A percentile compares a stretch with the other conserved stretches of the same genome.
phyloP scores from a whole-genome alignment of 176 grass and related monocot species.

The Zoysia japonica region DNA sequence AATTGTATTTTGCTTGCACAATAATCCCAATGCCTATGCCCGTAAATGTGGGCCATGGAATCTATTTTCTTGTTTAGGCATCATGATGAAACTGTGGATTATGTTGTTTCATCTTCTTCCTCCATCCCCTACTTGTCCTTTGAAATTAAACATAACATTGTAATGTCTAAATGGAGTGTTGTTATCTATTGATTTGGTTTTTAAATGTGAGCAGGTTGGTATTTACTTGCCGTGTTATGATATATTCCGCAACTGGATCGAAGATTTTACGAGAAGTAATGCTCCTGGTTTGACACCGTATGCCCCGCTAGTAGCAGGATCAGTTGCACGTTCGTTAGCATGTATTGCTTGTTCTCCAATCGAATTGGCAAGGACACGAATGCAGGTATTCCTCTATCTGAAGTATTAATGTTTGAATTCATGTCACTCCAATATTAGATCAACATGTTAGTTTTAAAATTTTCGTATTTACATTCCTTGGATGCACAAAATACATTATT shows the following conservation, averaged over 20 bases:
- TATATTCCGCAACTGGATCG: slow-evolving; percentile 80
- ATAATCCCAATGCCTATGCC: background rate
- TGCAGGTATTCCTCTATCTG: slow-evolving; percentile 67
- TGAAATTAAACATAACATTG: background rate
- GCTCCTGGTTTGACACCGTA: slow-evolving; percentile 75
- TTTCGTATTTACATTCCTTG: background rate
- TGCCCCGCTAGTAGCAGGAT: slow-evolving; percentile 80
- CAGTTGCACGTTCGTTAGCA: slow-evolving; percentile 79
- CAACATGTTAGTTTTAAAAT: background rate
- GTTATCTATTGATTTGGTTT: slow-evolving; percentile 16
- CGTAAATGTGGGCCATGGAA: background rate
- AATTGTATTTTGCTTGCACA: slow-evolving; percentile 1
- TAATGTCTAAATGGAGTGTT: background rate
- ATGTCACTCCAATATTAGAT: background rate
- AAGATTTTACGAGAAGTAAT: slow-evolving; percentile 75
- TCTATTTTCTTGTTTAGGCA: background rate
- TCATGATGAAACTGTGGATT: background rate
- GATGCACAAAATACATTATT: background rate
- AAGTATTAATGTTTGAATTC: background rate
- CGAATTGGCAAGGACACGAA: slow-evolving; percentile 81
- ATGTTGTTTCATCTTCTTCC: background rate
- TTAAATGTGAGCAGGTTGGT: slow-evolving; percentile 69
- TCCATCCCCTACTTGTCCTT: background rate
- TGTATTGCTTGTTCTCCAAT: slow-evolving; percentile 97
- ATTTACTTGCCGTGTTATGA: slow-evolving; percentile 99